Percentiles rank a stretch among this genome's conserved stretches.
Conservation (phyloP, 2,329 filamentous ascomycete species). For the Nemania sp. region DNA sequence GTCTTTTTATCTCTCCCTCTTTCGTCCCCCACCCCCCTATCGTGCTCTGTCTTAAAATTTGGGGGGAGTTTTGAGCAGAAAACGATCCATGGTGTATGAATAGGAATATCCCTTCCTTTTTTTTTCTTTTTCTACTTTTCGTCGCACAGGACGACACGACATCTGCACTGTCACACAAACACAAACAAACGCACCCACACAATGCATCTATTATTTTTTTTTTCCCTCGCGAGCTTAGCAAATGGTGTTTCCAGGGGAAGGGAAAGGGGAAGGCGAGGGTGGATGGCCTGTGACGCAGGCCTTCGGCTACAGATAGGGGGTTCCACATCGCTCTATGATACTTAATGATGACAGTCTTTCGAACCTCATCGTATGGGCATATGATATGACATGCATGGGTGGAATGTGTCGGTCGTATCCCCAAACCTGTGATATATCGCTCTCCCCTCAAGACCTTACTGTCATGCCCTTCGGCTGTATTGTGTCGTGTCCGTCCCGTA, state of each 20-base stretch:
- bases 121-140: conserved; percentile 29
- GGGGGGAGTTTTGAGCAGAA: conserved; percentile 21
- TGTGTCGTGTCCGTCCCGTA: too few species aligned
- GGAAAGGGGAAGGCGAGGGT: too few species aligned
- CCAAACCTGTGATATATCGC: not conserved
- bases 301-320: conserved; percentile 13
- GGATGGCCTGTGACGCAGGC: conserved; percentile 2
- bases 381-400: not conserved
- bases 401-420: not conserved
- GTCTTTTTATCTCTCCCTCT: not conserved
- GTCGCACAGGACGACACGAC: conserved; percentile 6
- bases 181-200: not conserved
- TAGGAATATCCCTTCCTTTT: conserved; percentile 47
- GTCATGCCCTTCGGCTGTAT: too few species aligned
- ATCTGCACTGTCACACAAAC: conserved; percentile 10
- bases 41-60: conserved; percentile 29
- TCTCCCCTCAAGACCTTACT: too few species aligned
- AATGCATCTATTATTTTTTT: not conserved
- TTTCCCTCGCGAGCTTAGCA: conserved; percentile 10
- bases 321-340: conserved; percentile 16
- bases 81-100: conserved; percentile 42
- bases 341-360: conserved; percentile 24
- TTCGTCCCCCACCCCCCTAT: not conserved
- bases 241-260: conserved; percentile 4
- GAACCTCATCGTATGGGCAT: conserved; percentile 3